Evolutionary conservation across 345 rosid species (phyloP).

Genomic region (Salix caprea): DNA sequence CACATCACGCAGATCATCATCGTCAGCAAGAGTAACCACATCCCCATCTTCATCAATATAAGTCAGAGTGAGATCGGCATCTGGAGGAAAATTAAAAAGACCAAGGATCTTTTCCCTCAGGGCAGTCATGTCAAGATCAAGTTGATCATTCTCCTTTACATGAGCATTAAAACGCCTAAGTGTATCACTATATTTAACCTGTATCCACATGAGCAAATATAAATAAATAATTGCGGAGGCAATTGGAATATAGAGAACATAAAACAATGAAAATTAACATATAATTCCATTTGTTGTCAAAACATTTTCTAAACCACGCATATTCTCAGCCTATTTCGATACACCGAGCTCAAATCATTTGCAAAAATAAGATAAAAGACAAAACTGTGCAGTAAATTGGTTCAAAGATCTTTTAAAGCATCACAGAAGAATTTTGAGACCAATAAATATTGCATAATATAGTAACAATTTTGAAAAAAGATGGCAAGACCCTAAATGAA

Average conservation of each 20-base stretch:
- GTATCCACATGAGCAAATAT: conserved; percentile 8
- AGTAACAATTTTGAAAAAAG: neutral
- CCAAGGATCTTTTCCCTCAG: conserved; percentile 56
- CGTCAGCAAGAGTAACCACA: conserved; percentile 66
- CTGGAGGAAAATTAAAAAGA: conserved; percentile 56
- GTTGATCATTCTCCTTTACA: conserved; percentile 42
- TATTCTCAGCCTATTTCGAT: neutral
- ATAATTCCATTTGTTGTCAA: neutral
- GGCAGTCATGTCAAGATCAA: conserved; percentile 61
- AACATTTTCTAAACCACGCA: neutral
- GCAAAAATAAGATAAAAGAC: neutral
- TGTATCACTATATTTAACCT: conserved; percentile 71
- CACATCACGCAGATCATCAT: conserved; percentile 67
- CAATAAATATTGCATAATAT: neutral
- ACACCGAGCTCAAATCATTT: neutral
- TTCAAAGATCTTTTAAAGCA: neutral
- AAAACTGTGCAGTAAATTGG: neutral
- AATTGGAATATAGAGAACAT: neutral
- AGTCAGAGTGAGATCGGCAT: conserved; percentile 52
- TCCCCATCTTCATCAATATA: conserved; percentile 94
- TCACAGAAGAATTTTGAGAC: neutral
- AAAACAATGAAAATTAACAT: neutral
- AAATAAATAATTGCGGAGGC: neutral
- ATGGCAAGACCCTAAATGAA: neutral
- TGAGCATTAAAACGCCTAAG: conserved; percentile 76